Conservation (phyloP, 257 asterid species). For the Verbascum thapsus region DNA sequence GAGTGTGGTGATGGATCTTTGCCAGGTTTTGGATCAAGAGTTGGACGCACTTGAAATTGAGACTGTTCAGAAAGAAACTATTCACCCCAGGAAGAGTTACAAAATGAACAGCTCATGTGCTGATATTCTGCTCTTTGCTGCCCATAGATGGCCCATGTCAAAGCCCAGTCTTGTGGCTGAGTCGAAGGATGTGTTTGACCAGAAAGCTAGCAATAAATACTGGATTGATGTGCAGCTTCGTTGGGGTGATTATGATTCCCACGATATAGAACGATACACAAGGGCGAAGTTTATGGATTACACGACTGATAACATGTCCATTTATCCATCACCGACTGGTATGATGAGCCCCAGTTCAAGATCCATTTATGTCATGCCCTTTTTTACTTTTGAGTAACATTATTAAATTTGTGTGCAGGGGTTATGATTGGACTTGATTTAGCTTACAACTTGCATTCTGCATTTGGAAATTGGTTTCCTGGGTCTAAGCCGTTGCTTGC, state of each 20-base stretch:
- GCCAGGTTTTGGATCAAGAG: slow-evolving; percentile 99
- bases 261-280: slow-evolving; percentile 93
- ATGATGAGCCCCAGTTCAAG: slow-evolving; percentile 24
- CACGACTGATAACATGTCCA: slow-evolving; percentile 98
- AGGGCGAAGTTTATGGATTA: slow-evolving; percentile 98
- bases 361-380: not conserved
- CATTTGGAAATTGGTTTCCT: slow-evolving; percentile 99
- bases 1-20: slow-evolving; percentile 99
- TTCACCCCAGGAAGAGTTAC: slow-evolving; percentile 99
- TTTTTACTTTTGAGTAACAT: not conserved
- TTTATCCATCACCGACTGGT: slow-evolving; percentile 99
- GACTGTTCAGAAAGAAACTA: slow-evolving; percentile 98
- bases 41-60: slow-evolving; percentile 96
- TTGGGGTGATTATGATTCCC: slow-evolving; percentile 99
- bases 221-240: slow-evolving; percentile 99
- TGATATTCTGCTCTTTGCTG: slow-evolving; percentile 94
- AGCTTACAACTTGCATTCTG: slow-evolving; percentile 95
- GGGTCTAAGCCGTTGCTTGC: slow-evolving; percentile 98
- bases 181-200: slow-evolving; percentile 98
- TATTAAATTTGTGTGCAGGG: slow-evolving; percentile 43
- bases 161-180: slow-evolving; percentile 99
- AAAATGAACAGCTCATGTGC: slow-evolving; percentile 99
- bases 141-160: slow-evolving; percentile 99
- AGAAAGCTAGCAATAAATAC: slow-evolving; percentile 95
- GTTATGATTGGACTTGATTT: slow-evolving; percentile 98